phyloP scores from a whole-genome alignment of 306 rosid genomes.

The Carpinus fangiana region DNA sequence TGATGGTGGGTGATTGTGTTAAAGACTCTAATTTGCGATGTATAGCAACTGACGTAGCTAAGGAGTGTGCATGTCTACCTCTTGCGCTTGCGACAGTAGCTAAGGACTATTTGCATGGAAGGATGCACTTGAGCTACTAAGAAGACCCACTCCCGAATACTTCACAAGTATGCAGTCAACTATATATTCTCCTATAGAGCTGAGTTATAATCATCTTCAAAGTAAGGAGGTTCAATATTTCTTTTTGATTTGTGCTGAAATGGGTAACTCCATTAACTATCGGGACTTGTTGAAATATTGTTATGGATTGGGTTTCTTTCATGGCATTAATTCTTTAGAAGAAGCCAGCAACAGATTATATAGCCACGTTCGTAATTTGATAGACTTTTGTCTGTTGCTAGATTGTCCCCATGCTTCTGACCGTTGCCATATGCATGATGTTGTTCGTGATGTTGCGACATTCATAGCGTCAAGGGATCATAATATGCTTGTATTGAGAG shows the following conservation, averaged over 20 bases:
- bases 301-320: constrained; percentile 22
- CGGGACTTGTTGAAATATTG: constrained; percentile 17
- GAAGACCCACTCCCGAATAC: not conserved
- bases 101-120: not conserved
- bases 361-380: not conserved
- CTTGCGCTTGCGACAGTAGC: constrained; percentile 12
- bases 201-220: constrained; percentile 32
- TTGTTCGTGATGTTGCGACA: constrained; percentile 6
- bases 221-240: constrained; percentile 13
- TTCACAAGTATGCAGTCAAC: not conserved
- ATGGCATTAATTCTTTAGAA: not conserved
- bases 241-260: constrained; percentile 34
- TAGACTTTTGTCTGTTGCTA: not conserved
- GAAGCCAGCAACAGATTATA: not conserved
- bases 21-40: not conserved
- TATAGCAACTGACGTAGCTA: not conserved
- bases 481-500: not conserved
- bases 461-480: not conserved
- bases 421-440: not conserved
- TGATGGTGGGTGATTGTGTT: not conserved
- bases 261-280: not conserved
- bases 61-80: constrained; percentile 1
- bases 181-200: constrained; percentile 14
- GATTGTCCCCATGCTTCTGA: not conserved
- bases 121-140: not conserved